Evolutionary conservation across 177 flowering plant species (phyloP).

Genomic region (Telopea speciosissima): DNA sequence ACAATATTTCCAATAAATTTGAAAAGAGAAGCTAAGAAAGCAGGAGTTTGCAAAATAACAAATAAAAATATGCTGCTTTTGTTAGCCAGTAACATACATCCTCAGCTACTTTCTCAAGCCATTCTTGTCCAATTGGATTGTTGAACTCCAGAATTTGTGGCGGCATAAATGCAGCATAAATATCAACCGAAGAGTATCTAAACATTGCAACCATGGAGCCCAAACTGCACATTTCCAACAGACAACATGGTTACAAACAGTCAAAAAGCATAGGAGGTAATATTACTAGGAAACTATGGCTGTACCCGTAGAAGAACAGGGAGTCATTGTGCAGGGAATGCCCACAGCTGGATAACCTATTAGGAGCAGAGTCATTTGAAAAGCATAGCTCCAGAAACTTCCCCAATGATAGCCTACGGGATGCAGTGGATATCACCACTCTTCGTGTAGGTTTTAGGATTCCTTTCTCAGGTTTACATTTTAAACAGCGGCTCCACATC

Average conservation of each 20-base stretch:
- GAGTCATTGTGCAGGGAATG: conserved; percentile 66
- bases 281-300: conserved; percentile 1
- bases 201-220: conserved; percentile 86
- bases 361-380: conserved; percentile 38
- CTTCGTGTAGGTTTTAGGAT: conserved; percentile 49
- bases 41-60: conserved; percentile 1
- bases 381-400: conserved; percentile 88
- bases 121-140: conserved; percentile 35
- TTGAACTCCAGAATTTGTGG: conserved; percentile 59
- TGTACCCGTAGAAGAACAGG: conserved; percentile 88
- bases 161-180: conserved; percentile 59
- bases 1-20: background rate
- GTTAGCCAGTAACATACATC: conserved; percentile 35
- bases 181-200: conserved; percentile 58
- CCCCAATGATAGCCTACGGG: conserved; percentile 79
- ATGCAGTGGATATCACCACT: conserved; percentile 64
- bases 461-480: conserved; percentile 45
- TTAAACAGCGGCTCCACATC: conserved; percentile 97
- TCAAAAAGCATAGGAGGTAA: background rate
- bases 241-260: conserved; percentile 1
- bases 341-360: conserved; percentile 52
- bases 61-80: no score
- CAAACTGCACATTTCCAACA: conserved; percentile 38
- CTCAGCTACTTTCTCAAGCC: conserved; percentile 50
- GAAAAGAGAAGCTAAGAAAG: conserved; percentile 4